Conservation (phyloP, 345 rosid species). For the Dipteronia sinensis region DNA sequence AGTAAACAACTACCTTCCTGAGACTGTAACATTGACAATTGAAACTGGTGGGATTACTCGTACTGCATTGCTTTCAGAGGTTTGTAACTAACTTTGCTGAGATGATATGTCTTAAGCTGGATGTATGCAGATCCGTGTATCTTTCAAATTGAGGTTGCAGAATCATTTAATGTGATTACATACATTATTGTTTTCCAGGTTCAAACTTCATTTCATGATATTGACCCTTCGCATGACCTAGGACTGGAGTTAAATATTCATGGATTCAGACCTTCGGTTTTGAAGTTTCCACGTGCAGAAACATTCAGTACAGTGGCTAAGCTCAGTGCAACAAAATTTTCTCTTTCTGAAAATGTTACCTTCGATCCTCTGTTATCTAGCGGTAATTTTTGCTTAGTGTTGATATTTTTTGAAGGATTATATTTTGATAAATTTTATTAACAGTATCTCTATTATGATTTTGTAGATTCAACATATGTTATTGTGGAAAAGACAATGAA, state of each 20-base stretch:
- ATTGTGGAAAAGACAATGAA: slow-evolving; percentile 81
- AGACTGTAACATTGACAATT: slow-evolving; percentile 57
- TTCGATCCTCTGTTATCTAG: slow-evolving; percentile 49
- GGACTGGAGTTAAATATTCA: slow-evolving; percentile 60
- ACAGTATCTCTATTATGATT: slow-evolving; percentile 15
- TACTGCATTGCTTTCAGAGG: slow-evolving; percentile 74
- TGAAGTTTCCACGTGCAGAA: slow-evolving; percentile 83
- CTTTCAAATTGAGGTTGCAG: slow-evolving; percentile 19
- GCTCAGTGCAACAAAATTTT: slow-evolving; percentile 69
- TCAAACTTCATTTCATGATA: slow-evolving; percentile 73
- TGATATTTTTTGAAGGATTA: slow-evolving; percentile 1
- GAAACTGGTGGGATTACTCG: slow-evolving; percentile 74
- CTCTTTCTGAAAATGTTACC: slow-evolving; percentile 61
- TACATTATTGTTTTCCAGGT: slow-evolving; percentile 47
- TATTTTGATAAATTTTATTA: slow-evolving; percentile 14
- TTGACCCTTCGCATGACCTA: slow-evolving; percentile 87
- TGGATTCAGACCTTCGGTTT: slow-evolving; percentile 55
- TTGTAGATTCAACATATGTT: slow-evolving; percentile 64
- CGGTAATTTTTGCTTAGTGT: slow-evolving; percentile 42
- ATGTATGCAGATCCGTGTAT: slow-evolving; percentile 16
- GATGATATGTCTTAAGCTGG: background rate
- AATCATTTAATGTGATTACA: slow-evolving; percentile 18
- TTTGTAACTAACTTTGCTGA: slow-evolving; percentile 37
- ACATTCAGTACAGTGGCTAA: slow-evolving; percentile 64
- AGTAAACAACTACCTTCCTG: slow-evolving; percentile 78